A percentile compares a stretch with the other conserved stretches of the same genome.
These are phyloP conservation scores for Tremella yokohamensis DNA, from an alignment of 768 basidiomycete genomes.

Conservation along the genomic window DNA sequence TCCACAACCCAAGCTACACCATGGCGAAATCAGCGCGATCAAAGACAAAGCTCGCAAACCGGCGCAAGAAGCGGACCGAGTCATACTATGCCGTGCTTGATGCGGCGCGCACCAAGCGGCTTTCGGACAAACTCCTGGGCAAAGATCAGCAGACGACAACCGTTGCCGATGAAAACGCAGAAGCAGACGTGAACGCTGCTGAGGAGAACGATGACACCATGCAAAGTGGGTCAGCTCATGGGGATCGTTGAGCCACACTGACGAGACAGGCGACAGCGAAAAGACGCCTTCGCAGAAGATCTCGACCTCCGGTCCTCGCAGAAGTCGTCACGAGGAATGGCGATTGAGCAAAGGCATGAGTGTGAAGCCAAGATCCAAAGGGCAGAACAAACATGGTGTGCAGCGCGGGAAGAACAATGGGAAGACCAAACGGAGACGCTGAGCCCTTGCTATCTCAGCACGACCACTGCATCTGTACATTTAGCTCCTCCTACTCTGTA, in stretches of 20 bases:
- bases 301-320: conserved; percentile 78
- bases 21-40: conserved; percentile 51
- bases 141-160: conserved; percentile 41
- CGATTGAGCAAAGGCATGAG: conserved; percentile 67
- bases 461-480: not conserved
- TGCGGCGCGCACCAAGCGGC: conserved; percentile 36
- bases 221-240: conserved; percentile 22
- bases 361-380: conserved; percentile 29
- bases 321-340: conserved; percentile 77
- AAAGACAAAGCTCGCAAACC: conserved; percentile 41
- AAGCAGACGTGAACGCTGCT: conserved; percentile 30
- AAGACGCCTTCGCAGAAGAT: conserved; percentile 53
- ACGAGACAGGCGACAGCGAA: conserved; percentile 29
- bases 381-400: conserved; percentile 32
- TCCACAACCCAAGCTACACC: conserved; percentile 4
- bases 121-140: conserved; percentile 35
- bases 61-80: conserved; percentile 39
- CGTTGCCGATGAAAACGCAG: conserved; percentile 24
- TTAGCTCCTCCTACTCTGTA: too few relatives aligned
- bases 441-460: not conserved
- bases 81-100: conserved; percentile 44
- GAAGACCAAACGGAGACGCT: conserved; percentile 31
- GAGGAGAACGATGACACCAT: conserved; percentile 32
- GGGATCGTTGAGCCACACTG: conserved; percentile 8
- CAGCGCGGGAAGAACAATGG: conserved; percentile 30